These are phyloP conservation scores for Vachellia pachyceras DNA, from an alignment of 306 rosid species.

Conservation along the genomic window DNA sequence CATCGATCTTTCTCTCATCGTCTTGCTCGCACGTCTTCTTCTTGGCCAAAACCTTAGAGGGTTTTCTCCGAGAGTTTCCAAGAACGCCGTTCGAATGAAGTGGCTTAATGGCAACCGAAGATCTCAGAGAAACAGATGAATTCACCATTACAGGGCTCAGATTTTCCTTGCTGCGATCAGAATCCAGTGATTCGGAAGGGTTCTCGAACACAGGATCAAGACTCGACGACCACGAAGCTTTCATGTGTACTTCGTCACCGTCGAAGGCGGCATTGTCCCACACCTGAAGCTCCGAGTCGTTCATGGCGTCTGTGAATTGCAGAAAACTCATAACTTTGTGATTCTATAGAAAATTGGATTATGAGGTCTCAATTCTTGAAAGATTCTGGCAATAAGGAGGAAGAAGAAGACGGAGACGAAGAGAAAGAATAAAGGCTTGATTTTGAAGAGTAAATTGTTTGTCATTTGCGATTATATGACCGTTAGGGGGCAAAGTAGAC, in stretches of 20 bases:
- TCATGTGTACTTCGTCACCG: conserved; percentile 40
- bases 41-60: conserved; percentile 31
- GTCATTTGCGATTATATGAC: conserved; percentile 60
- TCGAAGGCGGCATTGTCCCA: conserved; percentile 78
- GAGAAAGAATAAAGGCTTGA: too few relatives aligned
- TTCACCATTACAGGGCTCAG: conserved; percentile 46
- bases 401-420: too few relatives aligned
- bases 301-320: conserved; percentile 54
- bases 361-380: conserved; percentile 9
- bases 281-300: conserved; percentile 58
- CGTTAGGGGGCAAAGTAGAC: conserved; percentile 57
- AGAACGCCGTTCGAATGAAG: conserved; percentile 35
- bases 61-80: conserved; percentile 46
- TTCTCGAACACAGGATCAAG: conserved; percentile 33
- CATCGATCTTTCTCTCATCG: conserved; percentile 53
- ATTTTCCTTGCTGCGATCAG: conserved; percentile 69
- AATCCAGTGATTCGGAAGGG: conserved; percentile 43
- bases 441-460: background rate
- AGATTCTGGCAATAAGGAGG: background rate
- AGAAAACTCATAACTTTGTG: conserved; percentile 45
- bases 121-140: conserved; percentile 47
- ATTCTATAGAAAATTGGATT: background rate
- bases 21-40: conserved; percentile 28
- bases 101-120: conserved; percentile 47
- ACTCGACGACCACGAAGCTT: conserved; percentile 58